A percentile compares a stretch with the other conserved stretches of the same genome.
Conservation (phyloP, 2,329 filamentous ascomycete genomes). For the Xylariales sp. region DNA sequence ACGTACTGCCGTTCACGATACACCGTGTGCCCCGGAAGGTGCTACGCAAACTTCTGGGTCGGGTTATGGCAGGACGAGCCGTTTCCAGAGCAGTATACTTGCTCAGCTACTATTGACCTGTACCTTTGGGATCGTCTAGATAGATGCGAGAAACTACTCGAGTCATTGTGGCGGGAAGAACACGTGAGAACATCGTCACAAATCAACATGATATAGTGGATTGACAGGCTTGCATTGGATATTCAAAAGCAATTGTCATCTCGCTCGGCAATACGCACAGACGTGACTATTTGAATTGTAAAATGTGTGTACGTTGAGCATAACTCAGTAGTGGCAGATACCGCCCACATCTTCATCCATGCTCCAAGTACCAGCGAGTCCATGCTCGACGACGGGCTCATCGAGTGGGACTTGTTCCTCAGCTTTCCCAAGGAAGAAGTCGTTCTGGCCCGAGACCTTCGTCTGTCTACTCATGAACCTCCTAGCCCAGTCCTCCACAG, state of each 20-base stretch:
- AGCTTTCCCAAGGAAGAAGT: slow-evolving; percentile 69
- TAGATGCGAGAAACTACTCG: too few relatives aligned
- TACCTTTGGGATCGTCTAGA: too few relatives aligned
- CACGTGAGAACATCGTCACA: too few relatives aligned
- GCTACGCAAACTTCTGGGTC: neutral
- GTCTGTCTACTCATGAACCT: slow-evolving; percentile 67
- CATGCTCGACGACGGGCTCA: slow-evolving; percentile 55
- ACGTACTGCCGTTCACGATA: neutral
- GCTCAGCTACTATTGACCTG: too few relatives aligned
- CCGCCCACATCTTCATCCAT: slow-evolving; percentile 82
- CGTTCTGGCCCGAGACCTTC: slow-evolving; percentile 61
- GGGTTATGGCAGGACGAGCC: too few relatives aligned
- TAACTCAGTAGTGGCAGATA: slow-evolving; percentile 64
- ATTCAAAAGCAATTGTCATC: too few relatives aligned
- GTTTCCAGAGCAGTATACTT: too few relatives aligned
- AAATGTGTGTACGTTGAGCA: neutral
- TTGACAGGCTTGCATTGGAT: neutral
- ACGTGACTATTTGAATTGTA: neutral
- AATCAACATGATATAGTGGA: too few relatives aligned
- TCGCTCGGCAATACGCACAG: neutral
- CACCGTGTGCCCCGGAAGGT: neutral
- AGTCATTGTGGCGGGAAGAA: neutral
- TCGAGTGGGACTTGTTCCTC: slow-evolving; percentile 52
- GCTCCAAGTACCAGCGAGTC: slow-evolving; percentile 88
- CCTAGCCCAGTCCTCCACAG: slow-evolving; percentile 74